Percentiles rank a stretch among this genome's conserved stretches.
Evolutionary conservation across 345 rosid genomes (phyloP).

Genomic region (Citrus inodora): DNA sequence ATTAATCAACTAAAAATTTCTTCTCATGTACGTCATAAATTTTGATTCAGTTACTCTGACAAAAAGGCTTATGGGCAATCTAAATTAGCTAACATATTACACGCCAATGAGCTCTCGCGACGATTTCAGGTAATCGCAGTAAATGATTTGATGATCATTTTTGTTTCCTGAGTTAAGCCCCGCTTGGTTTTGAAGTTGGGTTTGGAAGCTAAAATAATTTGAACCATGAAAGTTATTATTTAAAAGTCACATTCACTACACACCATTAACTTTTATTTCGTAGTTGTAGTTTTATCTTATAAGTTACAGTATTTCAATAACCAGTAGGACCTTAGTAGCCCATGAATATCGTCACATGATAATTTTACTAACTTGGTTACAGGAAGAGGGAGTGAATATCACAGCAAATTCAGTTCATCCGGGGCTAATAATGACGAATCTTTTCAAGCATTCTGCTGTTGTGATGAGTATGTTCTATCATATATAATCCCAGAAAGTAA

Average conservation of each 20-base stretch:
- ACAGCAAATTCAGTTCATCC: slow-evolving; percentile 93
- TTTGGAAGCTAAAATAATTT: no score
- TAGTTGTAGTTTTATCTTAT: no score
- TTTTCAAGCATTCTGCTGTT: slow-evolving; percentile 56
- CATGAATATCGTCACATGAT: background rate
- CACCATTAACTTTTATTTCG: no score
- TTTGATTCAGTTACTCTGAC: slow-evolving; percentile 57
- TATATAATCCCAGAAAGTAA: background rate
- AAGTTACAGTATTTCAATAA: no score
- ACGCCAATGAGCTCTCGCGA: slow-evolving; percentile 82
- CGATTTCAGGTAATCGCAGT: slow-evolving; percentile 53
- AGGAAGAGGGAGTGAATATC: slow-evolving; percentile 79
- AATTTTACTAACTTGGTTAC: background rate
- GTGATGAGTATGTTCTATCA: slow-evolving; percentile 55
- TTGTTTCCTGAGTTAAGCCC: background rate
- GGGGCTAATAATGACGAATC: slow-evolving; percentile 87
- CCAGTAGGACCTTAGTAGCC: no score
- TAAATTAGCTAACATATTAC: slow-evolving; percentile 84
- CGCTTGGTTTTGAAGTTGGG: no score
- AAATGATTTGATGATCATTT: background rate
- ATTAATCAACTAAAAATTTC: no score
- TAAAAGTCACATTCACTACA: no score
- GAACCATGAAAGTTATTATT: no score
- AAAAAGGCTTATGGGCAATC: slow-evolving; percentile 95
- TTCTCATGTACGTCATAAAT: background rate